Evolutionary conservation across 139 green algal species (phyloP), one percentile per base, ranked within the genome.

Genomic region (Bryopsis sp.): DNA sequence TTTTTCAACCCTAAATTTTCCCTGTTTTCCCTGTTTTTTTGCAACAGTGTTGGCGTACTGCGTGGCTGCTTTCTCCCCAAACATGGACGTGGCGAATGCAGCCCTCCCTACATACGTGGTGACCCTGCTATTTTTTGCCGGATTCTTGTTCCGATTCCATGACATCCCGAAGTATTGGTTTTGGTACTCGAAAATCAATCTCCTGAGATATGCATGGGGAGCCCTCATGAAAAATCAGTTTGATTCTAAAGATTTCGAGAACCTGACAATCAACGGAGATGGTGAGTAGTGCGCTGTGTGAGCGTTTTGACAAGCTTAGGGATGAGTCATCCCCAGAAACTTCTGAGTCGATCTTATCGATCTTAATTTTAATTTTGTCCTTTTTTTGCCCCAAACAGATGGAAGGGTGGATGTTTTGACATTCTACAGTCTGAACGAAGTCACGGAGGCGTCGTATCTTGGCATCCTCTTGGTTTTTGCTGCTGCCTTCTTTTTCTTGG

Each of bases 41-140:
- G 8, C 26, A n/a, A 7, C 28, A 64, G 57, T 28, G 19, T 8
- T 47, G n/a, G 58, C 68, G 5, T 77, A 81, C 54, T 57, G 47
- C 32, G 26, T 78, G 39, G 66, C 75, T 8, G 65, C 71, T 60
- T 36, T 81, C 11, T 60, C 58, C 8, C 60, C 66, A 35, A 74
- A 47, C 61, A 66, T 92, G 78, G 83, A 92, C 37, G 78, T 84
- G 1, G 86, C 86, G 7, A 92, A 92, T 70, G 79, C 75, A 1
- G 64, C 78, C 43, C 72, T 86, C 19, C 78, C 78, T 34, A 72
- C 68, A 2, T 85, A 85, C 63, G 73, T 70, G 7, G 59, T 74
- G 0, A 75, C 73, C 7, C 46, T 82, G 31, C 29, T 82, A 2
- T 70, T 82, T 57, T 79, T 82, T 61, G 74, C 62, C 29, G 78